phyloP scores from a whole-genome alignment of 306 rosid genomes.

The Malus orientalis region DNA sequence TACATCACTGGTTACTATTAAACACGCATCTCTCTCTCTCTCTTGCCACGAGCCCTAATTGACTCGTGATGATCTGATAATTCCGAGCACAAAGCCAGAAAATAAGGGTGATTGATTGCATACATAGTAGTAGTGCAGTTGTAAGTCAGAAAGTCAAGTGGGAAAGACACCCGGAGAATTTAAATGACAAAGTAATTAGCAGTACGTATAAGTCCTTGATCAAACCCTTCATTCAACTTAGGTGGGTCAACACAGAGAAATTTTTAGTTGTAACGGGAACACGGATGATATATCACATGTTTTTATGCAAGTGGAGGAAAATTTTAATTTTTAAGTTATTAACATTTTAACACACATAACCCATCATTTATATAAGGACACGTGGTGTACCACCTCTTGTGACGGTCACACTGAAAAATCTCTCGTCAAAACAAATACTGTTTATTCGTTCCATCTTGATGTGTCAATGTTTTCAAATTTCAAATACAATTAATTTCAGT shows the following conservation, averaged over 20 bases:
- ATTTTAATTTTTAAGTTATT: too few species aligned
- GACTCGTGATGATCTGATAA: neutral
- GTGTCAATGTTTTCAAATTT: neutral
- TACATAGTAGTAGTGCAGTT: neutral
- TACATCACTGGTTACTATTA: neutral
- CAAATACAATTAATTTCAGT: neutral
- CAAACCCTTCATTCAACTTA: neutral
- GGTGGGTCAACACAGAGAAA: neutral
- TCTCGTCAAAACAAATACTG: neutral
- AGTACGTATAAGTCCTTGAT: neutral
- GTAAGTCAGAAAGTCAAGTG: neutral
- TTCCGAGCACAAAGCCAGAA: slow-evolving; percentile 6
- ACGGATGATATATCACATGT: too few species aligned
- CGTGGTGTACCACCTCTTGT: too few species aligned
- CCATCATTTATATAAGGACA: too few species aligned
- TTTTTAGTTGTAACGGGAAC: too few species aligned
- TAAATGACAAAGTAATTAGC: neutral
- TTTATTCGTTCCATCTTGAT: neutral
- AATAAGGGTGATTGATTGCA: slow-evolving; percentile 14
- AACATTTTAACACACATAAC: too few species aligned
- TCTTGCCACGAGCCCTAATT: neutral
- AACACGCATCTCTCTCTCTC: neutral
- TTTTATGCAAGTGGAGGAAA: too few species aligned
- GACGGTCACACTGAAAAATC: too few species aligned
- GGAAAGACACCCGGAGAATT: neutral